Evolutionary conservation across 108 stramenopile species (phyloP).

Genomic region (Halocafeteria seosinensis): DNA sequence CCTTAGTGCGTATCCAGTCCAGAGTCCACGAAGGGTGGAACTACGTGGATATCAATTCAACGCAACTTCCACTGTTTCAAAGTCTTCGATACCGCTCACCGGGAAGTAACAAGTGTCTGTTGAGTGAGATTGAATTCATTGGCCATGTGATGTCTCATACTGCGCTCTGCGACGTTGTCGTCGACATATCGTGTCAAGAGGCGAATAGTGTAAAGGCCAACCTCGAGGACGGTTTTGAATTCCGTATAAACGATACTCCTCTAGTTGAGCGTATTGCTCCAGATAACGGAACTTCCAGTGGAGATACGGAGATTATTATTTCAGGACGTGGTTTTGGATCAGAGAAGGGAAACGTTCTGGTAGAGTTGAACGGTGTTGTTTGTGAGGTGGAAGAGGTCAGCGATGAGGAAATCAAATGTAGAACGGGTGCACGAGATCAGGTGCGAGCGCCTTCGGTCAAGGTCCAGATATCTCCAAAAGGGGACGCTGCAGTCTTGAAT

Average conservation of each 20-base stretch:
- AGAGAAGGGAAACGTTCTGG: background rate
- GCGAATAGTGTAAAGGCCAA: background rate
- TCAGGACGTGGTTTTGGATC: background rate
- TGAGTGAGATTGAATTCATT: background rate
- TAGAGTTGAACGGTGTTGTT: background rate
- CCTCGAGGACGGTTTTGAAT: too few relatives aligned
- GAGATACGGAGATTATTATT: background rate
- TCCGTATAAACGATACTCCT: too few relatives aligned
- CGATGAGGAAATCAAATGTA: conserved; percentile 1
- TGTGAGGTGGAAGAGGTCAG: background rate
- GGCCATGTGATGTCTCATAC: background rate
- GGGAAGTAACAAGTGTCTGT: background rate
- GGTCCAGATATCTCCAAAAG: background rate
- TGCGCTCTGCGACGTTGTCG: background rate
- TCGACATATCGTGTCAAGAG: background rate
- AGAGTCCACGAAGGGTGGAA: background rate
- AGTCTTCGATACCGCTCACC: background rate
- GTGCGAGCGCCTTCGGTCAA: background rate
- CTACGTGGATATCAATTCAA: background rate
- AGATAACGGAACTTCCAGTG: background rate
- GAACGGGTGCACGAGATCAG: background rate
- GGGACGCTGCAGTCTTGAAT: background rate
- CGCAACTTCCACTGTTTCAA: too few relatives aligned
- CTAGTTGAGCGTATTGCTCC: background rate
- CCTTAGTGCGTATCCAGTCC: background rate